A percentile compares a stretch with the other conserved stretches of the same genome.
phyloP scores from a whole-genome alignment of 371 early-diverging fungal genomes.

The Quaeritorhiza haematococci region DNA sequence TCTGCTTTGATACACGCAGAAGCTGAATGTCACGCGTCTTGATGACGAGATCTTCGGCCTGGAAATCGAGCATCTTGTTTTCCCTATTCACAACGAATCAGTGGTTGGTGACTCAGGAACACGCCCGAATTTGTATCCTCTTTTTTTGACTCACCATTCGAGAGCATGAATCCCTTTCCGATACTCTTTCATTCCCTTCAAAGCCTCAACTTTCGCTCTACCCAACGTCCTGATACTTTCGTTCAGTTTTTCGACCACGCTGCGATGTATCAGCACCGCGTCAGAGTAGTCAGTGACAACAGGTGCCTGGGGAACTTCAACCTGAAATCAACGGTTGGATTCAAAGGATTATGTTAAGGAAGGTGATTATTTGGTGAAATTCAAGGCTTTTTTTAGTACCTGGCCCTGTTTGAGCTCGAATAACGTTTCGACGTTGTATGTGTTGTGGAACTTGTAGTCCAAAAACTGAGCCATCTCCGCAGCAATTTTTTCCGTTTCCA shows the following conservation, averaged over 20 bases:
- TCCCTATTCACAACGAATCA: slow-evolving; percentile 32
- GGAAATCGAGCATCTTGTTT: slow-evolving; percentile 53
- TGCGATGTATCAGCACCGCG: slow-evolving; percentile 42
- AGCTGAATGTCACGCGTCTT: slow-evolving; percentile 52
- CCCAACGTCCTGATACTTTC: slow-evolving; percentile 40
- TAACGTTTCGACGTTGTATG: slow-evolving; percentile 42
- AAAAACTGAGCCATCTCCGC: slow-evolving; percentile 31
- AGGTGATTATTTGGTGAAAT: background rate
- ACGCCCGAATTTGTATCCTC: background rate
- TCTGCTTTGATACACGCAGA: slow-evolving; percentile 50
- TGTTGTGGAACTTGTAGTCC: slow-evolving; percentile 37
- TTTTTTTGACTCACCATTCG: slow-evolving; percentile 51
- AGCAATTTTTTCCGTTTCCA: slow-evolving; percentile 31
- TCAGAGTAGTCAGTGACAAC: slow-evolving; percentile 54
- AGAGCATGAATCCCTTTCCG: slow-evolving; percentile 53
- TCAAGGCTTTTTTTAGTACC: slow-evolving; percentile 6
- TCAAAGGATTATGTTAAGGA: background rate
- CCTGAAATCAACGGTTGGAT: slow-evolving; percentile 17
- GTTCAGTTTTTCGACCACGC: slow-evolving; percentile 45
- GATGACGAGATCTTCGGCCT: slow-evolving; percentile 46
- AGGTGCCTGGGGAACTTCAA: slow-evolving; percentile 50
- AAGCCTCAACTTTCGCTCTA: slow-evolving; percentile 44
- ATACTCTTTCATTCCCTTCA: slow-evolving; percentile 57
- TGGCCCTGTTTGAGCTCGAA: slow-evolving; percentile 54
- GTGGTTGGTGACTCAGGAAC: background rate